phyloP scores from a whole-genome alignment of 2,329 filamentous ascomycete genomes.

The Graphilbum sp. region DNA sequence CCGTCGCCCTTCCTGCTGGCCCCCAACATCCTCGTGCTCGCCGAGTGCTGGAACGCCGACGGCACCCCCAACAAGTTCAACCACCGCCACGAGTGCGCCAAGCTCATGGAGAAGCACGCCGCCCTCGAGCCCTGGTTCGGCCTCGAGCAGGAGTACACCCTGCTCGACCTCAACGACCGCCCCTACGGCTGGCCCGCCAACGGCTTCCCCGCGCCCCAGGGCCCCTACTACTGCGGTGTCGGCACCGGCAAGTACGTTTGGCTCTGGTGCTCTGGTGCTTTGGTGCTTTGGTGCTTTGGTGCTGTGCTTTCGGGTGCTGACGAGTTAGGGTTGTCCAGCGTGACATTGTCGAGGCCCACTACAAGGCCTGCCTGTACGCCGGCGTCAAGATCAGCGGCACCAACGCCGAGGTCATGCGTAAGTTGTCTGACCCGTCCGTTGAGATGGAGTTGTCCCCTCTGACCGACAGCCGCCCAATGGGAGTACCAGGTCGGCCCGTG shows the following conservation, averaged over 20 bases:
- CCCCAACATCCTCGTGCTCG: slow-evolving; percentile 81
- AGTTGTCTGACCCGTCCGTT: neutral
- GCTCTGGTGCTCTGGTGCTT: no score
- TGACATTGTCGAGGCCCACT: slow-evolving; percentile 88
- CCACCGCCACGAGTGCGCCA: slow-evolving; percentile 79
- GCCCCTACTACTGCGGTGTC: slow-evolving; percentile 96
- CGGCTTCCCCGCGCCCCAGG: slow-evolving; percentile 83
- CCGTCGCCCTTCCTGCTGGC: slow-evolving; percentile 62
- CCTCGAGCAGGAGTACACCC: slow-evolving; percentile 94
- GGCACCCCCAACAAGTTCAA: slow-evolving; percentile 97
- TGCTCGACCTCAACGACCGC: slow-evolving; percentile 70
- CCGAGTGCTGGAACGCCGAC: slow-evolving; percentile 88
- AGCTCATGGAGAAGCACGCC: slow-evolving; percentile 78
- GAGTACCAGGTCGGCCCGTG: slow-evolving; percentile 13
- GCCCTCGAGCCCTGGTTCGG: slow-evolving; percentile 89
- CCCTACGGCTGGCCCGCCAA: slow-evolving; percentile 85
- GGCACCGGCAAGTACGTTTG: slow-evolving; percentile 92
- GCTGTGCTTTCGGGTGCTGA: no score
- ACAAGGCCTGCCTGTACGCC: slow-evolving; percentile 59
- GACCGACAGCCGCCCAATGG: slow-evolving; percentile 9
- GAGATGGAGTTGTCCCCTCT: neutral
- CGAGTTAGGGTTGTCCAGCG: slow-evolving; percentile 95
- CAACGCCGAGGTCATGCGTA: slow-evolving; percentile 88
- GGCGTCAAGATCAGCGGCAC: slow-evolving; percentile 91
- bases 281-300: no score